Evolutionary conservation across 768 basidiomycete species (phyloP).

Genomic region (Pulveroboletus sp.): DNA sequence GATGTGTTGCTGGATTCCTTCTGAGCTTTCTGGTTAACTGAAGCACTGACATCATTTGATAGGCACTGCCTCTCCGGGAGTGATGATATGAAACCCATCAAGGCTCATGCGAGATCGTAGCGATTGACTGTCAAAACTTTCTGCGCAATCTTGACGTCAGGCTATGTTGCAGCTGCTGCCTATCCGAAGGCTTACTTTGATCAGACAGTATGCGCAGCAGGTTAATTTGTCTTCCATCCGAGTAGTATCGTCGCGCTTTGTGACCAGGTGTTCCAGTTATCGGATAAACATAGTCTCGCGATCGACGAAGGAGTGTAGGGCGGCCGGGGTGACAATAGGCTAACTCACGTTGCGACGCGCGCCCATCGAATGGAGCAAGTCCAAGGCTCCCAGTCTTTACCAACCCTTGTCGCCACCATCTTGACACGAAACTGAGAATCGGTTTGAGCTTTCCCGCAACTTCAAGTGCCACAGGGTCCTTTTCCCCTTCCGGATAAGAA

Average conservation of each 20-base stretch:
- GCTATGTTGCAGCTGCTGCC: neutral
- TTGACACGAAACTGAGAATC: constrained; percentile 2
- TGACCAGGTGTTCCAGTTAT: neutral
- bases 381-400: neutral
- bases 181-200: too few species aligned
- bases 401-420: constrained; percentile 6
- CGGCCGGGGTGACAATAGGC: constrained; percentile 12
- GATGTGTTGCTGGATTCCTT: constrained; percentile 9
- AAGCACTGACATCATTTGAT: constrained; percentile 24
- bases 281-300: too few species aligned
- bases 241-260: neutral
- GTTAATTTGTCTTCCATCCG: neutral
- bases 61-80: constrained; percentile 14
- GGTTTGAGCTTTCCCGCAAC: neutral
- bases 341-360: too few species aligned
- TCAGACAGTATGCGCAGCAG: too few species aligned
- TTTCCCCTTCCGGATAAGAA: neutral
- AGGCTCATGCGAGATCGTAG: constrained; percentile 6
- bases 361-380: too few species aligned
- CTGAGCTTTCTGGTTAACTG: constrained; percentile 12
- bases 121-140: constrained; percentile 14
- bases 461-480: neutral
- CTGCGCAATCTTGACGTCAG: constrained; percentile 28
- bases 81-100: constrained; percentile 7
- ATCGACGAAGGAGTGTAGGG: neutral